phyloP scores from a whole-genome alignment of 164 flowering plant genomes.

The Sextonia rubra region DNA sequence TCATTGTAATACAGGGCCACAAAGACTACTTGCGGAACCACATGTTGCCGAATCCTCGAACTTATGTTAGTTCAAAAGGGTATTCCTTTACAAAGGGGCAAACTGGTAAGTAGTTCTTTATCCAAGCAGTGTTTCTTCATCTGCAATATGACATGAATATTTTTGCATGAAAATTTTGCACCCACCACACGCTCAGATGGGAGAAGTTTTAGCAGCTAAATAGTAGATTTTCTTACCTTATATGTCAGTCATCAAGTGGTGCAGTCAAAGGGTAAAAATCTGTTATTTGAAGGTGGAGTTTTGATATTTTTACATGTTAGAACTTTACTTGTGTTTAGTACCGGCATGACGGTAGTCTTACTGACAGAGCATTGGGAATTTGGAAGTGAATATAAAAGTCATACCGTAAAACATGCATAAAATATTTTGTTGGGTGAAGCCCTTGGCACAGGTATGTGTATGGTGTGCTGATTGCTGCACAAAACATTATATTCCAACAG shows the following conservation, averaged over 20 bases:
- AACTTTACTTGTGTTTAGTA: no score
- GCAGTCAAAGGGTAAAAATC: background rate
- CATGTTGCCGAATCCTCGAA: constrained; percentile 72
- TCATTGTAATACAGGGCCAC: constrained; percentile 44
- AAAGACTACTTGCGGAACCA: constrained; percentile 80
- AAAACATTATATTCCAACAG: no score
- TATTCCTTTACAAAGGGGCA: constrained; percentile 60
- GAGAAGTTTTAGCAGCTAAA: background rate
- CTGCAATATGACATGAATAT: background rate
- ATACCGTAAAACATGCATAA: no score
- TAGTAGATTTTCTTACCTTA: background rate
- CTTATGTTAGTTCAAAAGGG: constrained; percentile 58
- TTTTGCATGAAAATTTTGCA: background rate
- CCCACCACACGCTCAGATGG: background rate
- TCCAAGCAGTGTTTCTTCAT: background rate
- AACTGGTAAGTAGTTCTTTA: constrained; percentile 46
- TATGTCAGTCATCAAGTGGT: background rate
- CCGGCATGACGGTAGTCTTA: no score
- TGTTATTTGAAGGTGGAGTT: background rate
- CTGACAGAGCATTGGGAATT: no score
- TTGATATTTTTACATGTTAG: no score
- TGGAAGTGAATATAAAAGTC: no score
- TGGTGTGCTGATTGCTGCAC: no score
- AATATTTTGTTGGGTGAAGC: no score
- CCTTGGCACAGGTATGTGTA: no score